Evolutionary conservation across 2,329 filamentous ascomycete genomes (phyloP).

Genomic region (Calonectria hongkongensis): DNA sequence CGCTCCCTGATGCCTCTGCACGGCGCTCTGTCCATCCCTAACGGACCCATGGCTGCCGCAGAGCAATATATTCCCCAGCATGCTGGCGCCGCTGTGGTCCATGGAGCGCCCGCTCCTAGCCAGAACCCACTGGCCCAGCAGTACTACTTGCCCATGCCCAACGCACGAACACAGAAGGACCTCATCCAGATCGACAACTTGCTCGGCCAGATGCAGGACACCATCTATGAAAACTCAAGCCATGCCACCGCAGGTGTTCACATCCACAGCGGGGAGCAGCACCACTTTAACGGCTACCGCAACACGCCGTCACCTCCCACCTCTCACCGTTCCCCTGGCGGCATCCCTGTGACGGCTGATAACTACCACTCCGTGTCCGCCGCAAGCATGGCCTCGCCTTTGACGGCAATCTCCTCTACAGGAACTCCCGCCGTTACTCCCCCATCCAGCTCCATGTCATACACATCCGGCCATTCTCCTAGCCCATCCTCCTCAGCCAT

Average conservation of each 20-base stretch:
- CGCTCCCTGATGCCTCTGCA: conserved; percentile 90
- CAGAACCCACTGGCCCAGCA: conserved; percentile 80
- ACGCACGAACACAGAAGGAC: conserved; percentile 94
- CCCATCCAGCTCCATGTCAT: conserved; percentile 84
- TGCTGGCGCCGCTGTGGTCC: conserved; percentile 67
- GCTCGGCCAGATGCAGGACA: conserved; percentile 95
- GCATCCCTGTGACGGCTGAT: conserved; percentile 60
- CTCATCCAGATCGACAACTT: conserved; percentile 95
- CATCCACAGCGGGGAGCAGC: conserved; percentile 82
- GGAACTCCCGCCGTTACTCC: conserved; percentile 87
- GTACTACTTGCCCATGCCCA: conserved; percentile 89
- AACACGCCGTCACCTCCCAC: conserved; percentile 73
- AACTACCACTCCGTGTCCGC: conserved; percentile 67
- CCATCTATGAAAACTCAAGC: conserved; percentile 94
- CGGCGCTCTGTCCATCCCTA: conserved; percentile 79
- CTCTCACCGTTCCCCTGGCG: conserved; percentile 61
- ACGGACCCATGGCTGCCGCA: conserved; percentile 65
- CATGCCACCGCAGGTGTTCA: conserved; percentile 88
- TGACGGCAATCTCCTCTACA: conserved; percentile 75
- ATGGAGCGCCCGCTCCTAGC: conserved; percentile 75
- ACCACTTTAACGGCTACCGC: conserved; percentile 73
- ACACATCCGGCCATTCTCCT: conserved; percentile 86
- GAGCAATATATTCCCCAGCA: conserved; percentile 73
- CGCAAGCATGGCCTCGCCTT: conserved; percentile 77
- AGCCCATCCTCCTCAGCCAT: conserved; percentile 82